phyloP scores from a whole-genome alignment of 306 rosid species.

The Ormosia emarginata region DNA sequence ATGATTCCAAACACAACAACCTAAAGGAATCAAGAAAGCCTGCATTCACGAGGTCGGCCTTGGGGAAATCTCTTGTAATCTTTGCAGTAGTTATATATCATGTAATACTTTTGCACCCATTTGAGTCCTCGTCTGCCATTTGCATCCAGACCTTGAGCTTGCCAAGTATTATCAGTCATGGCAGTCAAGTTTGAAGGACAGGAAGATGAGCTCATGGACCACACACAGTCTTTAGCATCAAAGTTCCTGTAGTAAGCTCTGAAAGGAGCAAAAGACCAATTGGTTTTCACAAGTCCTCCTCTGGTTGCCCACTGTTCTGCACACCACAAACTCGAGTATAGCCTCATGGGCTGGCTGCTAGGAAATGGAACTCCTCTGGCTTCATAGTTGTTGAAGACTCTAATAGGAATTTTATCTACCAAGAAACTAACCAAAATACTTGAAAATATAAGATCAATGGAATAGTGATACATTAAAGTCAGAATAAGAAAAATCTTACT shows the following conservation, averaged over 20 bases:
- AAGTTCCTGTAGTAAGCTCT: slow-evolving; percentile 29
- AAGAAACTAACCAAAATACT: slow-evolving; percentile 20
- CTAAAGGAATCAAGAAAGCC: slow-evolving; percentile 11
- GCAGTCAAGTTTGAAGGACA: background rate
- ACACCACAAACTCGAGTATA: slow-evolving; percentile 35
- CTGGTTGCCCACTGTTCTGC: slow-evolving; percentile 40
- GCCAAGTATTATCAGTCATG: background rate
- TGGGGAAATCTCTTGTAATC: slow-evolving; percentile 29
- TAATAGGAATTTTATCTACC: slow-evolving; percentile 34
- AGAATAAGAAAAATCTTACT: too few relatives aligned
- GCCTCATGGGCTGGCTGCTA: slow-evolving; percentile 35
- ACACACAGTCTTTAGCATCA: slow-evolving; percentile 30
- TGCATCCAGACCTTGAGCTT: background rate
- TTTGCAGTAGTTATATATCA: slow-evolving; percentile 26
- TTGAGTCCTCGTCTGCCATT: slow-evolving; percentile 14
- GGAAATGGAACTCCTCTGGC: slow-evolving; percentile 38
- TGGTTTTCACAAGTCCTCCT: slow-evolving; percentile 37
- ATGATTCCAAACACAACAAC: background rate
- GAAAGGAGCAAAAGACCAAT: slow-evolving; percentile 41
- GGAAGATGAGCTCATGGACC: slow-evolving; percentile 1
- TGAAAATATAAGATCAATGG: background rate
- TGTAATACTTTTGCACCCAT: slow-evolving; percentile 20
- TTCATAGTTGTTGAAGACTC: slow-evolving; percentile 41
- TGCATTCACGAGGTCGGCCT: slow-evolving; percentile 28
- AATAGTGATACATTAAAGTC: background rate